A percentile compares a stretch with the other conserved stretches of the same genome.
phyloP scores from a whole-genome alignment of 2,329 filamentous ascomycete genomes.

The Fusarium miscanthi region DNA sequence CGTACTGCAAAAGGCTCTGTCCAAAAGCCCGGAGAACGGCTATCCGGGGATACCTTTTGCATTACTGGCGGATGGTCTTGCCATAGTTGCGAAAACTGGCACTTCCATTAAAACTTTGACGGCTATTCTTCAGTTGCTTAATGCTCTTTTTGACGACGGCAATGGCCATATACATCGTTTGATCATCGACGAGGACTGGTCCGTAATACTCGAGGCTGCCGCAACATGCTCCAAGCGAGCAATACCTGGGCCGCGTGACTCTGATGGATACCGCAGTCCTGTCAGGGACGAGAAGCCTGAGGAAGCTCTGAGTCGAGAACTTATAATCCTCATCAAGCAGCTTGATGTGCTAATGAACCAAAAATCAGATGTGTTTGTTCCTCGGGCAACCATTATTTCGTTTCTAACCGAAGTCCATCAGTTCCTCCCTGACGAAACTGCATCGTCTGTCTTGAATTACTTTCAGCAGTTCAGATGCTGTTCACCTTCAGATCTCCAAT shows the following conservation, averaged over 20 bases:
- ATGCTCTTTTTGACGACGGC: constrained; percentile 65
- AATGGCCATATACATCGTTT: constrained; percentile 65
- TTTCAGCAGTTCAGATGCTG: constrained; percentile 77
- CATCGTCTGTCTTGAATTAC: constrained; percentile 72
- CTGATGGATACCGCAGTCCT: constrained; percentile 37
- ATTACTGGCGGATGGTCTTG: constrained; percentile 67
- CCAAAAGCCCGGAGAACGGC: constrained; percentile 67
- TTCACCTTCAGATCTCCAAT: constrained; percentile 75
- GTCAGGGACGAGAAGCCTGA: constrained; percentile 49
- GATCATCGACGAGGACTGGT: constrained; percentile 74
- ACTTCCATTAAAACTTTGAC: constrained; percentile 58
- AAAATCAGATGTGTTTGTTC: constrained; percentile 66
- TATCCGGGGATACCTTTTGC: constrained; percentile 70
- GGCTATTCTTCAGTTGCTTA: constrained; percentile 64
- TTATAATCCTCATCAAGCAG: constrained; percentile 58
- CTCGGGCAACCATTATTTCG: constrained; percentile 72
- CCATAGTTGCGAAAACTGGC: constrained; percentile 60
- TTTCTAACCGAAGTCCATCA: constrained; percentile 73
- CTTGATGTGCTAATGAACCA: constrained; percentile 61
- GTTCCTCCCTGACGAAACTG: constrained; percentile 72
- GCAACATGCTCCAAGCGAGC: constrained; percentile 61
- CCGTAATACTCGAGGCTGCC: constrained; percentile 68
- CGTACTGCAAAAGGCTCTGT: constrained; percentile 71
- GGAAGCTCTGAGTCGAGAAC: constrained; percentile 55
- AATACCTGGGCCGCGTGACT: constrained; percentile 42